These are phyloP conservation scores for Erodium maritimum DNA, from an alignment of 345 rosid genomes.

Conservation along the genomic window DNA sequence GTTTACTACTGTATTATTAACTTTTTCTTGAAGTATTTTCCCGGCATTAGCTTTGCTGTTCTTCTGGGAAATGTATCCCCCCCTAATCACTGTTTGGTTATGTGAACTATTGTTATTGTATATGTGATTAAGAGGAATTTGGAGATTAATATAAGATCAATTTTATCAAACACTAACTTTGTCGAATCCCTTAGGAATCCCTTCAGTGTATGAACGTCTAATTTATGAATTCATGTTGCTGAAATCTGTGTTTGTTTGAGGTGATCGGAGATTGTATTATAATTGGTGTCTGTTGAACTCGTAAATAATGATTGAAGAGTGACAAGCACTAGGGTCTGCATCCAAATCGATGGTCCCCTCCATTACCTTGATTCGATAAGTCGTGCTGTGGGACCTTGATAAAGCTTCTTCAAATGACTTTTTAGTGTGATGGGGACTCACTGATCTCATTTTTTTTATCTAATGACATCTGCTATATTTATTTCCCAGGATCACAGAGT, in stretches of 20 bases:
- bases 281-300: constrained; percentile 15
- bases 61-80: not conserved
- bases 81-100: not conserved
- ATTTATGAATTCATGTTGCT: not conserved
- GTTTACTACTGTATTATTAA: too few relatives aligned
- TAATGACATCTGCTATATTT: constrained; percentile 15
- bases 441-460: constrained; percentile 20
- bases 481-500: constrained; percentile 19
- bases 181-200: not conserved
- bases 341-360: constrained; percentile 59
- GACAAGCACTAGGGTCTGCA: constrained; percentile 31
- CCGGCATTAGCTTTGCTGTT: not conserved
- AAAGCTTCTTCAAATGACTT: constrained; percentile 30
- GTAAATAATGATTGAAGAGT: constrained; percentile 29
- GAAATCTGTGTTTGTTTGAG: not conserved
- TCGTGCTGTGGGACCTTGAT: constrained; percentile 43
- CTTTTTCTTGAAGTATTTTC: not conserved
- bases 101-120: not conserved
- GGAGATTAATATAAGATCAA: not conserved
- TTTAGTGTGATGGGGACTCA: constrained; percentile 25
- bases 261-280: constrained; percentile 10
- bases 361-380: constrained; percentile 26
- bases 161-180: too few relatives aligned
- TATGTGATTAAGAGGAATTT: not conserved
- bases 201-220: not conserved